Conservation (phyloP, 2,329 filamentous ascomycete species). For the Aspergillus pseudoterreus region DNA sequence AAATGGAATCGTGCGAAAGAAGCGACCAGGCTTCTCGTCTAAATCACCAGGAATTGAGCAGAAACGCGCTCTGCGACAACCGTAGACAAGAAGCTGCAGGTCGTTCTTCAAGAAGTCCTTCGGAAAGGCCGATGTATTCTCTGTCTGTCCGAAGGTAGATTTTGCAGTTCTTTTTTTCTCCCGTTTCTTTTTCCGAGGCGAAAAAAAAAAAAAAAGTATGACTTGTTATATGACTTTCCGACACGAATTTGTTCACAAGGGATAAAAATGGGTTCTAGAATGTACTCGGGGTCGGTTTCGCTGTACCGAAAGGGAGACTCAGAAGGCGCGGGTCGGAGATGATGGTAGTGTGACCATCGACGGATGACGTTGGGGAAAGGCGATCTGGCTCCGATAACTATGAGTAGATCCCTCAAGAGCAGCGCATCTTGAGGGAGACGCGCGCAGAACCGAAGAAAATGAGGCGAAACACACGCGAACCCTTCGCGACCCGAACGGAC, state of each 20-base stretch:
- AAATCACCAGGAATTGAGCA: conserved; percentile 7
- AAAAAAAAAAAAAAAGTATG: neutral
- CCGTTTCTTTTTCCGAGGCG: neutral
- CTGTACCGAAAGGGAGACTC: conserved; percentile 7
- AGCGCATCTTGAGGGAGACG: conserved; percentile 22
- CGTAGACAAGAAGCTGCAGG: conserved; percentile 9
- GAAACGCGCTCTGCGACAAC: conserved; percentile 15
- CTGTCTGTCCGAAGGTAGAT: neutral
- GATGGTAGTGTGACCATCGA: conserved; percentile 30
- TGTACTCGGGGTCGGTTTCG: conserved; percentile 5
- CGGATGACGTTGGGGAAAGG: conserved; percentile 27
- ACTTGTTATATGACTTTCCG: conserved; percentile 7
- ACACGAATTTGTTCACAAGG: conserved; percentile 3
- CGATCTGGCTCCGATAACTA: conserved; percentile 21
- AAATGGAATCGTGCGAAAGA: conserved; percentile 11
- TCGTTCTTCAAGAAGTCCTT: neutral
- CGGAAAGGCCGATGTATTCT: neutral
- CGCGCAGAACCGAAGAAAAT: conserved; percentile 4
- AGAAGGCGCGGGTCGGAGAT: conserved; percentile 18
- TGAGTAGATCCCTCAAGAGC: conserved; percentile 25
- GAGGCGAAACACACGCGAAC: conserved; percentile 7
- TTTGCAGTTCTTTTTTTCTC: conserved; percentile 9
- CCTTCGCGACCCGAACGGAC: conserved; percentile 9
- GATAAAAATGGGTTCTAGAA: conserved; percentile 10
- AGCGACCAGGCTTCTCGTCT: conserved; percentile 28